A percentile compares a stretch with the other conserved stretches of the same genome.
Evolutionary conservation across 176 grass and related monocot genomes (phyloP).

Genomic region (Rhynchospora pubera): DNA sequence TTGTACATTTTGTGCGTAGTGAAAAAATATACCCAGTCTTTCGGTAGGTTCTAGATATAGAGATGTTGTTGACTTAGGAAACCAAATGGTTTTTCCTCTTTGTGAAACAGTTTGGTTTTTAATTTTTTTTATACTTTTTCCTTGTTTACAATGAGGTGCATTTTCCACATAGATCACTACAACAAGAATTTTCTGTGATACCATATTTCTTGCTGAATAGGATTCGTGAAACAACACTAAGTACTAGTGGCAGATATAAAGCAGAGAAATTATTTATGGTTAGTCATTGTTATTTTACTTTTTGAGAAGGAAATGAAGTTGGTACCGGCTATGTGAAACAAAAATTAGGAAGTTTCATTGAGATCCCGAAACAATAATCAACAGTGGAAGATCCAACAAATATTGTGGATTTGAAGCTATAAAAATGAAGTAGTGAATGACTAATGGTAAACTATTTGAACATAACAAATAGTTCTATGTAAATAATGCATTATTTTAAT

Average conservation of each 20-base stretch:
- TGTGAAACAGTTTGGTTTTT: not conserved
- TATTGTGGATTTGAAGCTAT: no score
- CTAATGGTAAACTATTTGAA: no score
- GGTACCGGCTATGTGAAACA: no score
- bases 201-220: not conserved
- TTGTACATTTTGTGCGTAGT: not conserved
- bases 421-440: no score
- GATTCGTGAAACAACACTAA: not conserved
- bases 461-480: no score
- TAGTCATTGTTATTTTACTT: not conserved
- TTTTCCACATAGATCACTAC: not conserved
- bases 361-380: no score
- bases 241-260: not conserved
- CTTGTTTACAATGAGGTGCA: not conserved
- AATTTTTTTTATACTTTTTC: not conserved
- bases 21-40: conserved; percentile 9
- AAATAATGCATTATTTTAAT: no score
- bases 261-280: not conserved
- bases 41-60: conserved; percentile 17
- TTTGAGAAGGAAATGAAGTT: not conserved
- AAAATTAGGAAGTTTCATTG: no score
- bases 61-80: conserved; percentile 21
- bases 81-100: conserved; percentile 12
- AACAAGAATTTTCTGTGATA: not conserved
- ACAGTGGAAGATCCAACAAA: no score